A percentile compares a stretch with the other conserved stretches of the same genome.
Evolutionary conservation across 257 asterid species (phyloP).

Genomic region (Lycium barbarum): DNA sequence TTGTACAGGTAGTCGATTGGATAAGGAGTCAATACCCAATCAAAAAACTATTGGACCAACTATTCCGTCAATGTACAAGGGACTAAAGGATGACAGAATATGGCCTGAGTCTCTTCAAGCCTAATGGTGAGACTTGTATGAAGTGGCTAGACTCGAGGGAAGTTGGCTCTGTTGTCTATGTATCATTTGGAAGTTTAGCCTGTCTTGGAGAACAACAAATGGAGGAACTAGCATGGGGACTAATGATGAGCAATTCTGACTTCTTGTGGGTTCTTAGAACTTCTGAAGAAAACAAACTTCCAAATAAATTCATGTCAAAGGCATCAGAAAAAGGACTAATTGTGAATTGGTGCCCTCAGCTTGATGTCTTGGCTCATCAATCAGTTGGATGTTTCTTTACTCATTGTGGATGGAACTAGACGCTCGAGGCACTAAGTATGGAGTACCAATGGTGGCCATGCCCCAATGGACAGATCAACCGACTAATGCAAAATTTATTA

Average conservation of each 20-base stretch:
- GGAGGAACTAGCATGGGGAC: slow-evolving; percentile 38
- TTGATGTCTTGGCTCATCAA: slow-evolving; percentile 40
- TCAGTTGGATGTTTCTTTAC: slow-evolving; percentile 45
- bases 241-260: slow-evolving; percentile 25
- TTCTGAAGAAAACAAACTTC: slow-evolving; percentile 41
- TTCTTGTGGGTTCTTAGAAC: neutral
- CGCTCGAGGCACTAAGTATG: neutral
- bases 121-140: slow-evolving; percentile 24
- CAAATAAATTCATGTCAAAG: slow-evolving; percentile 31
- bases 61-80: neutral
- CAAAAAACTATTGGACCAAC: neutral
- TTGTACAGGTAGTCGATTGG: neutral
- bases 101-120: neutral
- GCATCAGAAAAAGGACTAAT: slow-evolving; percentile 33
- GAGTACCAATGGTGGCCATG: neutral
- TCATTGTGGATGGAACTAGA: slow-evolving; percentile 36
- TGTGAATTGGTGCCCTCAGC: slow-evolving; percentile 45
- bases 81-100: neutral
- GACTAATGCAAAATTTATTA: slow-evolving; percentile 34
- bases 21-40: neutral
- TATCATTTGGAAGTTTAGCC: neutral
- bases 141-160: slow-evolving; percentile 36
- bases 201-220: slow-evolving; percentile 35
- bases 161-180: neutral
- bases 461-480: neutral